Conservation (phyloP, 345 rosid species). For the Cardiospermum halicacabum region DNA sequence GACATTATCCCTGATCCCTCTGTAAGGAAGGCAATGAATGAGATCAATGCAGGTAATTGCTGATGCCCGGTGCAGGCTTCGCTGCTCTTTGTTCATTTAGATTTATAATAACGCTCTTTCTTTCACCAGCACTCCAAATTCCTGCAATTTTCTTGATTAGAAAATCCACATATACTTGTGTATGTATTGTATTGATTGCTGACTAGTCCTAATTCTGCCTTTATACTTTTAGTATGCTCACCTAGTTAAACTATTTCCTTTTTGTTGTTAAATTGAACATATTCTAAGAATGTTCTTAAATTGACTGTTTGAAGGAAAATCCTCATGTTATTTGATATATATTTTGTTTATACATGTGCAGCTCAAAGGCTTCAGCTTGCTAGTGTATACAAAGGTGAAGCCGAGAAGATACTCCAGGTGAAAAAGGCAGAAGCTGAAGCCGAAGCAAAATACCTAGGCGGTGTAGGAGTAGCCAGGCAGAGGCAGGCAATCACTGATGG, state of each 20-base stretch:
- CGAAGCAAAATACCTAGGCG: slow-evolving; percentile 91
- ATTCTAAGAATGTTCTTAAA: not conserved
- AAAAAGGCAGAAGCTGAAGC: slow-evolving; percentile 97
- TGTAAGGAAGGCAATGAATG: slow-evolving; percentile 96
- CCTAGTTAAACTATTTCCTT: not conserved
- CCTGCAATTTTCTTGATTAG: not conserved
- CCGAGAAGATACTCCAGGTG: slow-evolving; percentile 82
- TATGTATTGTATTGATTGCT: not conserved
- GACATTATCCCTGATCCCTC: slow-evolving; percentile 89
- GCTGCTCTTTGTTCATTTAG: not conserved
- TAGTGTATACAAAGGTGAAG: slow-evolving; percentile 98
- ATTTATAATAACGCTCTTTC: too few relatives aligned
- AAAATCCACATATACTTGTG: not conserved
- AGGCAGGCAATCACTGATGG: slow-evolving; percentile 98
- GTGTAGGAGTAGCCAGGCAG: slow-evolving; percentile 96
- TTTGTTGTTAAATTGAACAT: not conserved
- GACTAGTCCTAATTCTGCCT: not conserved
- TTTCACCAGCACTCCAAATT: too few relatives aligned
- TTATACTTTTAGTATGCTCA: not conserved
- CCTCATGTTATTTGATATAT: not conserved
- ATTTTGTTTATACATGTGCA: slow-evolving; percentile 32
- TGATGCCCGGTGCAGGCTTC: not conserved
- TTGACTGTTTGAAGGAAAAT: not conserved
- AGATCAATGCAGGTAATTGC: slow-evolving; percentile 87
- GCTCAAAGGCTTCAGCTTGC: slow-evolving; percentile 99